Evolutionary conservation across 495 filamentous ascomycete species (phyloP).

Genomic region (Neurospora cerealis): DNA sequence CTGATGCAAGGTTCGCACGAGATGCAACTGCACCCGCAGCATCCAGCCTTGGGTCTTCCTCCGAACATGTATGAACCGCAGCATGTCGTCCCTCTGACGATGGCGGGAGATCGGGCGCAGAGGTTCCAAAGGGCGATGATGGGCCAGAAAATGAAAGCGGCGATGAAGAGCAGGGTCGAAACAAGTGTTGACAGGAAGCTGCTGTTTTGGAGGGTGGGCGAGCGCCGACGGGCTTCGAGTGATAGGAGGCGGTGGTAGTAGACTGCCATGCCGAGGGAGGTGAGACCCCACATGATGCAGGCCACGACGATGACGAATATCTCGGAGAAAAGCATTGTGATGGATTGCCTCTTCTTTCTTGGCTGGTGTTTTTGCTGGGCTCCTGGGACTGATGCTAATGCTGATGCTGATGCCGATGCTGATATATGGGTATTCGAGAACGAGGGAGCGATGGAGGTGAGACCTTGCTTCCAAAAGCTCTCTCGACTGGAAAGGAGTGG

Average conservation of each 20-base stretch:
- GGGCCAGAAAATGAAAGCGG: conserved; percentile 3
- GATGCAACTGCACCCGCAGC: background rate
- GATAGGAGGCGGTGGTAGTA: conserved; percentile 6
- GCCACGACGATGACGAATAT: background rate
- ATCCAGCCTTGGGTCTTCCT: background rate
- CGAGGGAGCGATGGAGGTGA: background rate
- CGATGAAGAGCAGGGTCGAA: background rate
- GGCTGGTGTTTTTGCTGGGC: background rate
- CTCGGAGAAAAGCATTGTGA: conserved; percentile 1
- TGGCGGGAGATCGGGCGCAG: background rate
- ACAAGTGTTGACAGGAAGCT: background rate
- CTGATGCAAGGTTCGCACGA: conserved; percentile 1
- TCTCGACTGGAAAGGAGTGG: background rate
- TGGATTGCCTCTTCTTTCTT: background rate
- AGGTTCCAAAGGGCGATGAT: conserved; percentile 4
- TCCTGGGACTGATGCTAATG: background rate
- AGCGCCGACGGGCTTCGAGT: conserved; percentile 2
- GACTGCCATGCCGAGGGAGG: conserved; percentile 5
- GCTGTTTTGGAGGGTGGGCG: background rate
- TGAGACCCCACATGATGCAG: conserved; percentile 1
- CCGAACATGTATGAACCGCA: background rate
- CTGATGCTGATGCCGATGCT: background rate
- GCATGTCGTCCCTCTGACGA: background rate
- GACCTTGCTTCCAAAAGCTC: background rate
- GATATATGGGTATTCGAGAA: background rate